phyloP scores from a whole-genome alignment of 2,329 filamentous ascomycete species.

The Neofusicoccum umdonicola region DNA sequence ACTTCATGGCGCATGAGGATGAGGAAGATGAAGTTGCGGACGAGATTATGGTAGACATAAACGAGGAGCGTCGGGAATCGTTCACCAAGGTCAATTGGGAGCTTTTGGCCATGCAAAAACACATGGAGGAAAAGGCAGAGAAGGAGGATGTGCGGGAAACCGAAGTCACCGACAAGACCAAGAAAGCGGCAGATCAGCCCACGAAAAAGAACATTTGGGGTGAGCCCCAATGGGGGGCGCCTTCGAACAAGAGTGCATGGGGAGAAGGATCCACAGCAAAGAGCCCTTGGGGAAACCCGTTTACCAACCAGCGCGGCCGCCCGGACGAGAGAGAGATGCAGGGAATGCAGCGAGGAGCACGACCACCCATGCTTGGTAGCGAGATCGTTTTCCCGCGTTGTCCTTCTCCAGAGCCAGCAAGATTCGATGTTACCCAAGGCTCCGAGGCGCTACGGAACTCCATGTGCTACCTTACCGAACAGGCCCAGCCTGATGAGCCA shows the following conservation, averaged over 20 bases:
- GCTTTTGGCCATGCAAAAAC: conserved; percentile 75
- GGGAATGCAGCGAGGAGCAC: conserved; percentile 58
- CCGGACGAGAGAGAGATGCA: conserved; percentile 44
- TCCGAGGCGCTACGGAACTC: conserved; percentile 49
- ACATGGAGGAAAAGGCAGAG: conserved; percentile 57
- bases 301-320: conserved; percentile 25
- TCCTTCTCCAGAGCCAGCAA: conserved; percentile 77
- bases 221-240: conserved; percentile 28
- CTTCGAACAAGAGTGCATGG: conserved; percentile 1
- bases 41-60: conserved; percentile 49
- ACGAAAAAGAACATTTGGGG: conserved; percentile 34
- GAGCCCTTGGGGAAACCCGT: conserved; percentile 40
- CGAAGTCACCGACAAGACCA: conserved; percentile 38
- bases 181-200: conserved; percentile 22
- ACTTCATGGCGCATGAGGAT: conserved; percentile 67
- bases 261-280: conserved; percentile 16
- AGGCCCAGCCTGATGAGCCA: conserved; percentile 42
- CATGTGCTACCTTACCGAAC: conserved; percentile 52
- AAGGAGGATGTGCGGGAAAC: conserved; percentile 13
- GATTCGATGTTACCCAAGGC: conserved; percentile 73
- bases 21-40: not conserved
- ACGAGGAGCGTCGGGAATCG: conserved; percentile 52
- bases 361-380: conserved; percentile 82
- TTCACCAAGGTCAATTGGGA: conserved; percentile 69
- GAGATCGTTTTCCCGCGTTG: conserved; percentile 81